phyloP scores from a whole-genome alignment of 768 basidiomycete species.

The Pleurotus sapidus region DNA sequence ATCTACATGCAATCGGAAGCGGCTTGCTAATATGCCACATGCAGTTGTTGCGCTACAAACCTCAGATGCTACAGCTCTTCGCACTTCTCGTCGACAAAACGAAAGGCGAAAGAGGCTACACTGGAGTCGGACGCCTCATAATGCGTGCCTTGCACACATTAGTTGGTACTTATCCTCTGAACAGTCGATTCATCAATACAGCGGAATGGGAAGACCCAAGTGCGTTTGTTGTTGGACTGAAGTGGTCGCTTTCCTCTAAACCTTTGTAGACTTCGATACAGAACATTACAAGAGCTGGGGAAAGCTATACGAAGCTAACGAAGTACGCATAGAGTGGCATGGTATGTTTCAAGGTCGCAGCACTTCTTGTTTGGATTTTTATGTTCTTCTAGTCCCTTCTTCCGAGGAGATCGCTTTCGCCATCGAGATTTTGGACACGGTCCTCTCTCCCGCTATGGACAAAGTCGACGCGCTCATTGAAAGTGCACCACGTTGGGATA shows the following conservation, averaged over 20 bases:
- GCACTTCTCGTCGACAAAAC: constrained; percentile 71
- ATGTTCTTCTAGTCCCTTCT: constrained; percentile 45
- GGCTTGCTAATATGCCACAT: neutral
- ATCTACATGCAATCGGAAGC: neutral
- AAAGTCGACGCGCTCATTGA: constrained; percentile 64
- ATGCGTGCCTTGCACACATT: constrained; percentile 74
- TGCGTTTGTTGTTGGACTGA: constrained; percentile 26
- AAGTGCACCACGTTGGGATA: constrained; percentile 59
- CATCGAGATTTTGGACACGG: constrained; percentile 68
- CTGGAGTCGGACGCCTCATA: constrained; percentile 73
- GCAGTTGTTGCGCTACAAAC: constrained; percentile 69
- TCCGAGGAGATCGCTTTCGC: constrained; percentile 75
- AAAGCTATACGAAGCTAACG: constrained; percentile 67
- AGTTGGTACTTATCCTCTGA: constrained; percentile 71
- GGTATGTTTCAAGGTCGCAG: constrained; percentile 35
- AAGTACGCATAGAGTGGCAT: constrained; percentile 89
- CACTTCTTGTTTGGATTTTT: constrained; percentile 10
- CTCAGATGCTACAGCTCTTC: constrained; percentile 61
- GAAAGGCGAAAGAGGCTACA: constrained; percentile 87
- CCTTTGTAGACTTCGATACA: constrained; percentile 52
- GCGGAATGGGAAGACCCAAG: constrained; percentile 78
- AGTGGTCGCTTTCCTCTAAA: constrained; percentile 9
- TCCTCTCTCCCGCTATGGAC: constrained; percentile 65
- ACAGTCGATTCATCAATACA: constrained; percentile 77
- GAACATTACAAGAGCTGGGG: constrained; percentile 78